Conservation (phyloP, 768 basidiomycete species). For the Coprinopsis strossmayeri region DNA sequence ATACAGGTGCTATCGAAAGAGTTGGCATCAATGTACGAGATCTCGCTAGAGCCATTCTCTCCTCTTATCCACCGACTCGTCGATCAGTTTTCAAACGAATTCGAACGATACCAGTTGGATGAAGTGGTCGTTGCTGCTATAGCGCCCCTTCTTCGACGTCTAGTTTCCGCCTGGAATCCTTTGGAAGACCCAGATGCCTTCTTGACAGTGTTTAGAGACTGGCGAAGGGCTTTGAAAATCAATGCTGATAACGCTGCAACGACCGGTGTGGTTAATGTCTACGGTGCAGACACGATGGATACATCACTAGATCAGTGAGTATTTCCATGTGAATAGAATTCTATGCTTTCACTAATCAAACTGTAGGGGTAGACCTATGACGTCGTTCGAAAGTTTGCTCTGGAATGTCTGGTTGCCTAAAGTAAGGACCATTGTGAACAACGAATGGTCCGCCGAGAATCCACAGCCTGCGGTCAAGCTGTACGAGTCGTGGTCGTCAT, state of each 20-base stretch:
- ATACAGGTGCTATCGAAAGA: conserved; percentile 63
- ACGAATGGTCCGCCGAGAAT: conserved; percentile 79
- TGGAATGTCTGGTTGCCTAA: conserved; percentile 96
- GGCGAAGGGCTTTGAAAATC: conserved; percentile 65
- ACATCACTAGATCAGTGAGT: conserved; percentile 31
- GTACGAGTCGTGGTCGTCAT: conserved; percentile 82
- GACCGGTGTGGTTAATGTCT: conserved; percentile 46
- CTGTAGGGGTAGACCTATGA: conserved; percentile 74
- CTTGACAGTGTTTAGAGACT: conserved; percentile 57
- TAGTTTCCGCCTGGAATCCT: conserved; percentile 78
- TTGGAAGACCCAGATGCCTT: conserved; percentile 67
- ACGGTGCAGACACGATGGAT: conserved; percentile 38
- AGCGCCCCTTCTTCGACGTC: conserved; percentile 69
- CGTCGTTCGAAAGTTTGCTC: conserved; percentile 87
- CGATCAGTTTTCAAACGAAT: conserved; percentile 64
- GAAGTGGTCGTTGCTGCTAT: conserved; percentile 93
- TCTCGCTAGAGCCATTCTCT: conserved; percentile 67
- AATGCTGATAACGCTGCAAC: conserved; percentile 37
- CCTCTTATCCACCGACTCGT: conserved; percentile 69
- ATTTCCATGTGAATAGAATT: neutral
- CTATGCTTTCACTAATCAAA: no score
- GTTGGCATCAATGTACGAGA: conserved; percentile 58
- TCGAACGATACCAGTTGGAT: conserved; percentile 73
- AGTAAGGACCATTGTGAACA: conserved; percentile 91
- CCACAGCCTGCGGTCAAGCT: conserved; percentile 74